phyloP scores from a whole-genome alignment of 2,329 filamentous ascomycete species.

The Lecanicillium sp. region DNA sequence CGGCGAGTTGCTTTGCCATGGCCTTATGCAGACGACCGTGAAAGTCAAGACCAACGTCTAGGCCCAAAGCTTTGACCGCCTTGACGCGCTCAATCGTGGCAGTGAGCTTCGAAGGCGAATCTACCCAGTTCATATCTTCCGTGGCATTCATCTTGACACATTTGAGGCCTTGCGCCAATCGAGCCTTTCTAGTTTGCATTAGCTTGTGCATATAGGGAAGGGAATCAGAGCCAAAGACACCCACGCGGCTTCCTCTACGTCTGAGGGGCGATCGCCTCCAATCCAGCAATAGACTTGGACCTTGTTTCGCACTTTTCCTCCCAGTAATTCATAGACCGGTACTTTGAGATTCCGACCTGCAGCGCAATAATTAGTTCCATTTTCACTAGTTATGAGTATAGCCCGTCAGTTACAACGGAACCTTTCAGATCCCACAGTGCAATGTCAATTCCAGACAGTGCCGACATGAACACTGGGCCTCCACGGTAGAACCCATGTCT shows the following conservation, averaged over 20 bases:
- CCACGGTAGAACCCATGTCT: constrained; percentile 68
- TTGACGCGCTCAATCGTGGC: constrained; percentile 59
- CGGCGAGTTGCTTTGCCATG: constrained; percentile 73
- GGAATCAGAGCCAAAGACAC: constrained; percentile 12
- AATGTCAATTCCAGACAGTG: constrained; percentile 70
- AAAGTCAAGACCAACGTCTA: constrained; percentile 71
- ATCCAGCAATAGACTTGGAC: constrained; percentile 74
- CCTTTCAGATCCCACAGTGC: constrained; percentile 72
- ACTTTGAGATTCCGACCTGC: constrained; percentile 44
- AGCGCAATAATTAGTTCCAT: neutral
- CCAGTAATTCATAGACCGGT: constrained; percentile 65
- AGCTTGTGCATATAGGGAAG: neutral
- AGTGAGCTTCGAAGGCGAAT: constrained; percentile 58
- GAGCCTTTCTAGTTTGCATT: constrained; percentile 26
- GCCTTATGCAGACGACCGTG: constrained; percentile 70
- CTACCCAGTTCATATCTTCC: constrained; percentile 68
- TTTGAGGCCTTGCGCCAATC: constrained; percentile 55
- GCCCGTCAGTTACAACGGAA: no score
- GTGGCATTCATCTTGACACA: constrained; percentile 76
- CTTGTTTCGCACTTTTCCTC: constrained; percentile 64
- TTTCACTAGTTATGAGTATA: no score
- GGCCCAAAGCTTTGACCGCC: constrained; percentile 58
- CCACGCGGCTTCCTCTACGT: constrained; percentile 56
- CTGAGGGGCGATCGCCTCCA: constrained; percentile 62
- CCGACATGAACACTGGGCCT: constrained; percentile 74